phyloP scores from a whole-genome alignment of 192 early-diverging fungal species.

The Linnemannia zychae region DNA sequence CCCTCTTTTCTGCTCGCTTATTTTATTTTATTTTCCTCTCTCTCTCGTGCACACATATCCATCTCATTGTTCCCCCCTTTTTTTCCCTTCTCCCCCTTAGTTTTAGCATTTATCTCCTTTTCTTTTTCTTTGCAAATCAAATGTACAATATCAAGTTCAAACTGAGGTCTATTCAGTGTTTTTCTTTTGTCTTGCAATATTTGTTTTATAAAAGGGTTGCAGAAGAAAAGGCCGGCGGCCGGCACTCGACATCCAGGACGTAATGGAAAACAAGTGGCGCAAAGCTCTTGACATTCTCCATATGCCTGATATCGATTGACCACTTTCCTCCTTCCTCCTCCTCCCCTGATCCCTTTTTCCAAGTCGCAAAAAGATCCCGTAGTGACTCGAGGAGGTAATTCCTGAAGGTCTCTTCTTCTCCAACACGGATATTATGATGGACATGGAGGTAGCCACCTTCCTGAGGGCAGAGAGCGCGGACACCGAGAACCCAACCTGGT shows the following conservation, averaged over 20 bases:
- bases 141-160: constrained; percentile 13
- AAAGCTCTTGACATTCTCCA: constrained; percentile 58
- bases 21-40: not conserved
- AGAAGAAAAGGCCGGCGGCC: constrained; percentile 2
- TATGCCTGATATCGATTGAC: constrained; percentile 36
- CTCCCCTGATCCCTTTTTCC: no score
- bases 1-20: not conserved
- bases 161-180: no score
- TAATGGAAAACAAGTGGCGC: constrained; percentile 57
- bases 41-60: not conserved
- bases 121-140: constrained; percentile 2
- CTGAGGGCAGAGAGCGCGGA: constrained; percentile 36
- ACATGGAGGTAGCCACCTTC: constrained; percentile 56
- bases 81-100: not conserved
- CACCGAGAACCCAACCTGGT: constrained; percentile 53
- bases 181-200: not conserved
- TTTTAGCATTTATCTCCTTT: not conserved
- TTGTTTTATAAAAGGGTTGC: not conserved
- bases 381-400: constrained; percentile 24
- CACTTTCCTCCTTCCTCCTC: not conserved
- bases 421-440: constrained; percentile 49
- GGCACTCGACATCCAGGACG: constrained; percentile 53
- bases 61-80: not conserved
- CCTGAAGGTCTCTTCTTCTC: constrained; percentile 46
- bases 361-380: constrained; percentile 20